These are phyloP conservation scores for Coemansia sp. DNA, from an alignment of 192 early-diverging fungal species.

Conservation along the genomic window DNA sequence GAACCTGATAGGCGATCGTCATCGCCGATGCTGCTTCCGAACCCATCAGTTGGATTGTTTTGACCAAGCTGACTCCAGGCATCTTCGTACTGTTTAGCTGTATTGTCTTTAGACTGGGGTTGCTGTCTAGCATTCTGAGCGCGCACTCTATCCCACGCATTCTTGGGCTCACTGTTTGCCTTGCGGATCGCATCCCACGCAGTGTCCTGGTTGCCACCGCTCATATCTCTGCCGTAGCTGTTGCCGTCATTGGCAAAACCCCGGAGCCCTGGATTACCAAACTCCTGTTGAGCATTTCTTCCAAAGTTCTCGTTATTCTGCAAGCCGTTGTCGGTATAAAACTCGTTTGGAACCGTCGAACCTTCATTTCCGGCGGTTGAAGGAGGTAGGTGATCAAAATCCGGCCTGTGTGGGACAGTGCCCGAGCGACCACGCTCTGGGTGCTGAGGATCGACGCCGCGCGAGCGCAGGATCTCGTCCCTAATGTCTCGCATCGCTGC, in stretches of 20 bases:
- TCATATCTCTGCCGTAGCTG: not conserved
- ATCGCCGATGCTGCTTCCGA: not conserved
- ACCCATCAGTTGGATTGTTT: slow-evolving; percentile 1
- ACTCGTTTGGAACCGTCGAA: no score
- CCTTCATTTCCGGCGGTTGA: slow-evolving; percentile 11
- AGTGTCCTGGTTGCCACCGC: slow-evolving; percentile 5
- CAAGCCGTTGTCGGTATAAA: slow-evolving; percentile 3
- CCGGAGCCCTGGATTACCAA: slow-evolving; percentile 12
- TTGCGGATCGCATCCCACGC: slow-evolving; percentile 34
- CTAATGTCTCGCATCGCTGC: slow-evolving; percentile 31
- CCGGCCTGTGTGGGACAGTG: slow-evolving; percentile 2
- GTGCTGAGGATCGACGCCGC: slow-evolving; percentile 28
- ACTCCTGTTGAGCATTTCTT: slow-evolving; percentile 15
- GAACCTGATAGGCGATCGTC: not conserved
- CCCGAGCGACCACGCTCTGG: slow-evolving; percentile 14
- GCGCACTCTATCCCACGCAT: slow-evolving; percentile 36
- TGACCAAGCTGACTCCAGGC: slow-evolving; percentile 20
- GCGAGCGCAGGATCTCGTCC: slow-evolving; percentile 25
- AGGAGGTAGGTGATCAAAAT: slow-evolving; percentile 22
- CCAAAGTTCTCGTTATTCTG: slow-evolving; percentile 3
- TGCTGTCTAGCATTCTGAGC: slow-evolving; percentile 10
- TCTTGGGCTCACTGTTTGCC: not conserved
- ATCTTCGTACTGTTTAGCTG: slow-evolving; percentile 11
- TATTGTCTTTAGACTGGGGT: not conserved
- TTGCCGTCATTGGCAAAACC: not conserved